These are phyloP conservation scores for Babjeviella inositovora DNA, from an alignment of 805 yeast species.

Conservation along the genomic window DNA sequence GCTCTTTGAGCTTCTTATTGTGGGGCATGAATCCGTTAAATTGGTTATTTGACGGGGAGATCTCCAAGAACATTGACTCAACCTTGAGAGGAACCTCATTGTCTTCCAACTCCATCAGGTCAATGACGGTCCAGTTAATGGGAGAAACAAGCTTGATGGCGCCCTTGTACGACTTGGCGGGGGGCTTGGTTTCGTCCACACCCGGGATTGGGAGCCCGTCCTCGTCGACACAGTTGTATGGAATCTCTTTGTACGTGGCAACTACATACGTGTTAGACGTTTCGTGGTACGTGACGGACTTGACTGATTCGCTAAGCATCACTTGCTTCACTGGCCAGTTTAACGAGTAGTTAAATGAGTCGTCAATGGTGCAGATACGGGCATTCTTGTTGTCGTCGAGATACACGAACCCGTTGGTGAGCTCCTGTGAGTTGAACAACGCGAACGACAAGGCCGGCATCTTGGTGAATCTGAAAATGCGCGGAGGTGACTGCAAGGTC, in stretches of 20 bases:
- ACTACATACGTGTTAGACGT: conserved; percentile 43
- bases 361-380: conserved; percentile 34
- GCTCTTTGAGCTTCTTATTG: conserved; percentile 29
- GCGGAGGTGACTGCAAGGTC: conserved; percentile 43
- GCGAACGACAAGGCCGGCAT: conserved; percentile 56
- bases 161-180: conserved; percentile 44
- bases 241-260: conserved; percentile 40
- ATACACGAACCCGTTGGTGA: conserved; percentile 41
- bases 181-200: conserved; percentile 26
- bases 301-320: conserved; percentile 42
- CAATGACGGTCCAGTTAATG: conserved; percentile 61
- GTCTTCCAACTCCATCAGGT: conserved; percentile 45
- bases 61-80: conserved; percentile 34
- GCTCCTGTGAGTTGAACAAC: conserved; percentile 19
- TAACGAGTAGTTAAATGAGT: conserved; percentile 35
- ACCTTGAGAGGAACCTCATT: conserved; percentile 48
- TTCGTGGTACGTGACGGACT: conserved; percentile 55
- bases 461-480: conserved; percentile 50
- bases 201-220: conserved; percentile 56
- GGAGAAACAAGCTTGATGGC: conserved; percentile 56
- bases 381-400: conserved; percentile 60
- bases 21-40: conserved; percentile 18
- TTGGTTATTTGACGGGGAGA: conserved; percentile 15
- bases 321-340: conserved; percentile 41
- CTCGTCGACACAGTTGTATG: conserved; percentile 57